Evolutionary conservation across 2,329 filamentous ascomycete genomes (phyloP).

Genomic region (Aspergillus luchuensis): DNA sequence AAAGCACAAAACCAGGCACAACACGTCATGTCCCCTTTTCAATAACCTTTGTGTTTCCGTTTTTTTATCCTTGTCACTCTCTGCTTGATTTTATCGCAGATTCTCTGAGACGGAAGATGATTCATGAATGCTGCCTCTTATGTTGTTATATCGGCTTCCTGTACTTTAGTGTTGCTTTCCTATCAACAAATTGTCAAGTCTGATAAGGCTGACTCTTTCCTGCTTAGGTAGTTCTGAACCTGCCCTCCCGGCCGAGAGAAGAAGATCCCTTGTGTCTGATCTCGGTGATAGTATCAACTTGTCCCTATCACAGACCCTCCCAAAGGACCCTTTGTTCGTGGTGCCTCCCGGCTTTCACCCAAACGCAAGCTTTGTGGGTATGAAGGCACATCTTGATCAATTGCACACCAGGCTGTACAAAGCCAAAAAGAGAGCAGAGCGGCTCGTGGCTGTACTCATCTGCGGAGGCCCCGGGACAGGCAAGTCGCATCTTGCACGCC

Average conservation of each 20-base stretch:
- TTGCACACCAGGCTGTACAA: constrained; percentile 64
- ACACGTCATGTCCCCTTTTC: neutral
- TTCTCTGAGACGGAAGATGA: too few relatives aligned
- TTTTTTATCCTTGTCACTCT: too few relatives aligned
- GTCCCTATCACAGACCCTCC: constrained; percentile 25
- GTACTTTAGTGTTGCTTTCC: constrained; percentile 19
- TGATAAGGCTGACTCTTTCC: constrained; percentile 38
- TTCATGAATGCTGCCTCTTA: neutral
- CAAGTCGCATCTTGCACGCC: constrained; percentile 68
- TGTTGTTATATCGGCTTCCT: constrained; percentile 7
- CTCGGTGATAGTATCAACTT: constrained; percentile 27
- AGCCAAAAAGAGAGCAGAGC: constrained; percentile 57
- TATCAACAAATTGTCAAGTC: constrained; percentile 25
- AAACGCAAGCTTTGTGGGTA: constrained; percentile 65
- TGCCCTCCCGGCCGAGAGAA: constrained; percentile 28
- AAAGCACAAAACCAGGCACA: neutral
- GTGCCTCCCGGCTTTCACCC: constrained; percentile 61
- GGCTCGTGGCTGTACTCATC: constrained; percentile 65
- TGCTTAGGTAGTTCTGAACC: constrained; percentile 34
- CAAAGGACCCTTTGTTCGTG: constrained; percentile 42
- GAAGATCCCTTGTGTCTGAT: constrained; percentile 29
- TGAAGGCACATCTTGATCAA: constrained; percentile 59
- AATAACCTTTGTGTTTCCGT: too few relatives aligned
- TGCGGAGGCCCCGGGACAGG: constrained; percentile 67
- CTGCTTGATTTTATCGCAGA: too few relatives aligned